Evolutionary conservation across 208 protist species (phyloP).

Genomic region (Crithidia bombi): DNA sequence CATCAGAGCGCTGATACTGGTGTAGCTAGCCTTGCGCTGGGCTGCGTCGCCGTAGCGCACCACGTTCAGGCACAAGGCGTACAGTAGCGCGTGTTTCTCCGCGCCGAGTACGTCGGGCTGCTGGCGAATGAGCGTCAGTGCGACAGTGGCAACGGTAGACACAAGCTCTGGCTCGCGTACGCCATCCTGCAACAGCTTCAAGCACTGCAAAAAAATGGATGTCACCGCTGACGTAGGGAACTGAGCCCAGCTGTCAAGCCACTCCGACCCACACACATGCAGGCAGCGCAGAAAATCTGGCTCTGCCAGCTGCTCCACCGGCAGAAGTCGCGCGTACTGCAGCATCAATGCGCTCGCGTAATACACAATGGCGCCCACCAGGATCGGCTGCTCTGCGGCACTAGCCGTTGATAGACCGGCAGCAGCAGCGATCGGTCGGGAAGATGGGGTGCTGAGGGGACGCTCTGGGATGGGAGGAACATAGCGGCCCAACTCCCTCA

Average conservation of each 20-base stretch:
- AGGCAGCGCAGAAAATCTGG: conserved; percentile 47
- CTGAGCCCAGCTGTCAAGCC: conserved; percentile 53
- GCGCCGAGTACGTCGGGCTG: conserved; percentile 32
- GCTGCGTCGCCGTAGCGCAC: conserved; percentile 28
- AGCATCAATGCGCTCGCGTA: conserved; percentile 79
- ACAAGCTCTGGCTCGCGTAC: conserved; percentile 50
- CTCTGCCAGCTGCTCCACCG: conserved; percentile 42
- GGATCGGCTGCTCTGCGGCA: conserved; percentile 25
- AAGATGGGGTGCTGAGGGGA: conserved; percentile 19
- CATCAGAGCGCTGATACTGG: conserved; percentile 56
- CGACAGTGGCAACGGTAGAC: conserved; percentile 51
- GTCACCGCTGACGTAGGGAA: conserved; percentile 37
- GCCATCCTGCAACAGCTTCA: conserved; percentile 52
- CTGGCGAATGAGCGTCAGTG: conserved; percentile 59
- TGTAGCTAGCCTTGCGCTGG: conserved; percentile 67
- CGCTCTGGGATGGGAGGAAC: conserved; percentile 38
- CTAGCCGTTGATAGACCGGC: background rate
- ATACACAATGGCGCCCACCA: conserved; percentile 68
- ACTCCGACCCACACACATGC: conserved; percentile 64
- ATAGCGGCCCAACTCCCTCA: conserved; percentile 42
- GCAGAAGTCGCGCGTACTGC: conserved; percentile 49
- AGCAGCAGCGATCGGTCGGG: background rate
- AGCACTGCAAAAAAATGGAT: conserved; percentile 45
- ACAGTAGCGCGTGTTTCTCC: conserved; percentile 70
- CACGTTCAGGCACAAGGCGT: conserved; percentile 66